Conservation (phyloP, 352 stramenopile genomes). For the Globisporangium polare region DNA sequence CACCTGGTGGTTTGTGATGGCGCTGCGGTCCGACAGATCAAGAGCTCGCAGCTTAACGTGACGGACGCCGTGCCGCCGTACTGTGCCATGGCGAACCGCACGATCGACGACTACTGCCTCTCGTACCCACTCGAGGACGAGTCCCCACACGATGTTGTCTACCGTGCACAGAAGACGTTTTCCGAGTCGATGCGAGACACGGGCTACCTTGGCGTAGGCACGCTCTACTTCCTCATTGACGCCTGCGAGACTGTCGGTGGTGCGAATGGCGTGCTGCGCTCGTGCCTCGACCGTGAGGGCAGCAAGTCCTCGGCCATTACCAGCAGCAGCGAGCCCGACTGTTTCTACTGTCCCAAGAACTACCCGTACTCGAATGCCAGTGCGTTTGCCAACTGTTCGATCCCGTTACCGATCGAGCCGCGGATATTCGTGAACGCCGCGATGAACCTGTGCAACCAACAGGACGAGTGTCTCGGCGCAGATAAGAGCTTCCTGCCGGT, state of each 20-base stretch:
- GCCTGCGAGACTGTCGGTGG: conserved; percentile 52
- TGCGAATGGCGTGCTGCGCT: conserved; percentile 37
- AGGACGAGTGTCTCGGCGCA: conserved; percentile 33
- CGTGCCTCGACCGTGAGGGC: conserved; percentile 27
- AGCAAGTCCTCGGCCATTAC: conserved; percentile 1
- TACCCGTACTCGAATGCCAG: conserved; percentile 12
- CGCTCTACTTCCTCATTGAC: conserved; percentile 47
- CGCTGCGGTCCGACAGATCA: conserved; percentile 17
- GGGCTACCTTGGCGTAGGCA: conserved; percentile 15
- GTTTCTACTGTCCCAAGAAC: conserved; percentile 49
- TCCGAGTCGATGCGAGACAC: conserved; percentile 7
- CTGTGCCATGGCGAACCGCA: conserved; percentile 50
- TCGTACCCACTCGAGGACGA: conserved; percentile 44
- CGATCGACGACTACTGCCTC: conserved; percentile 41
- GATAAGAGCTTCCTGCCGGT: conserved; percentile 15
- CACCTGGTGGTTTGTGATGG: conserved; percentile 44
- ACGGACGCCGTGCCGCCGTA: conserved; percentile 20
- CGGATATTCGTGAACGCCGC: conserved; percentile 32
- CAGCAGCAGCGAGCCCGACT: conserved; percentile 15
- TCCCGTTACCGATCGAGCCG: conserved; percentile 31
- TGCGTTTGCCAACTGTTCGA: conserved; percentile 22
- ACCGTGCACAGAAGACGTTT: conserved; percentile 31
- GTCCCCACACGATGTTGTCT: conserved; percentile 28
- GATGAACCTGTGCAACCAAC: conserved; percentile 50
- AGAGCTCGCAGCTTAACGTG: conserved; percentile 9